These are phyloP conservation scores for Haberlea rhodopensis DNA, from an alignment of 257 asterid species.

Conservation along the genomic window DNA sequence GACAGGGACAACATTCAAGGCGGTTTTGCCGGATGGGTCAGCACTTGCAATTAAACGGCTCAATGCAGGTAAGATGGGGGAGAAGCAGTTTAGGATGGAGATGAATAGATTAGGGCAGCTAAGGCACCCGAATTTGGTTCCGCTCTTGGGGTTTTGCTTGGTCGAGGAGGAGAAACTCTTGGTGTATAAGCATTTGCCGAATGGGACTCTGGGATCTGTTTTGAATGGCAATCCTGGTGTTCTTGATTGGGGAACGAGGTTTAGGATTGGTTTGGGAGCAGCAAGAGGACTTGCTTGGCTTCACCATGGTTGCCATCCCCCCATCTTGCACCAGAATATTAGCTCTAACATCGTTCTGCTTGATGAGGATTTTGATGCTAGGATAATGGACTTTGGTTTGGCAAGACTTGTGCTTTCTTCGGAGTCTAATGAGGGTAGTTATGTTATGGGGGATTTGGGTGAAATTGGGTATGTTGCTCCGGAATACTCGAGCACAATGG, in stretches of 20 bases:
- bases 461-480: slow-evolving; percentile 71
- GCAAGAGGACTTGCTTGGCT: slow-evolving; percentile 96
- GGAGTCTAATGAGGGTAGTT: slow-evolving; percentile 46
- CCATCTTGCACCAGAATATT: slow-evolving; percentile 76
- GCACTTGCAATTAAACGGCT: slow-evolving; percentile 71
- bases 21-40: slow-evolving; percentile 74
- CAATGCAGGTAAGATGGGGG: slow-evolving; percentile 60
- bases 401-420: slow-evolving; percentile 51
- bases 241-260: slow-evolving; percentile 83
- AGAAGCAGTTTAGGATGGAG: slow-evolving; percentile 77
- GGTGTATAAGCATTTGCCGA: slow-evolving; percentile 76
- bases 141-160: slow-evolving; percentile 78
- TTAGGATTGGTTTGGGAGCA: slow-evolving; percentile 77
- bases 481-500: slow-evolving; percentile 54
- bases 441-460: slow-evolving; percentile 49
- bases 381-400: slow-evolving; percentile 88
- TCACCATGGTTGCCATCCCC: slow-evolving; percentile 90
- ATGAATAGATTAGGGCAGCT: slow-evolving; percentile 86
- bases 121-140: slow-evolving; percentile 94
- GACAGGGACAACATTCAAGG: slow-evolving; percentile 81
- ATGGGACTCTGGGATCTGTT: slow-evolving; percentile 67
- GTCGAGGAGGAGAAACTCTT: slow-evolving; percentile 92
- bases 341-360: slow-evolving; percentile 71
- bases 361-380: slow-evolving; percentile 88
- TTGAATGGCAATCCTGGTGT: slow-evolving; percentile 41